Conservation (phyloP, 345 rosid species). For the Dipteronia dyeriana region DNA sequence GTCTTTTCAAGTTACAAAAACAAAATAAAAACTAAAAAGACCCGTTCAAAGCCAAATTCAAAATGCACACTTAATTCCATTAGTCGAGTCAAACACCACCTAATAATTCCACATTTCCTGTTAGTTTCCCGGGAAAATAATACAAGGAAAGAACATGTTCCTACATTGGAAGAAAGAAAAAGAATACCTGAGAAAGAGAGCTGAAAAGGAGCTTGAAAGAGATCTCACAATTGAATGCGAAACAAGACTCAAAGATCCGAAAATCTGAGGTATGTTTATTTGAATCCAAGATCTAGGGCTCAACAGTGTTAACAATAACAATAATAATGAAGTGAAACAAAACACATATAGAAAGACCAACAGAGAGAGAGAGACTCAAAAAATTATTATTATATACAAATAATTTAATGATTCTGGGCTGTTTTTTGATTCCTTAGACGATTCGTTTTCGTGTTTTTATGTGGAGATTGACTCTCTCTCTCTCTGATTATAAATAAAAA, state of each 20-base stretch:
- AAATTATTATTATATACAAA: too few species aligned
- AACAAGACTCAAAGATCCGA: constrained; percentile 16
- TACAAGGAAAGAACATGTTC: not conserved
- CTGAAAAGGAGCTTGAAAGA: not conserved
- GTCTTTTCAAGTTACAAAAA: not conserved
- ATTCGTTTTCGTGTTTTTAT: constrained; percentile 18
- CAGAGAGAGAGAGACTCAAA: not conserved
- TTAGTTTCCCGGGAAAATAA: constrained; percentile 15
- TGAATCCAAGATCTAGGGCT: constrained; percentile 34
- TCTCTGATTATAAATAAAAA: not conserved
- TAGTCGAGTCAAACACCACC: not conserved
- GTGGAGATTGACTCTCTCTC: not conserved
- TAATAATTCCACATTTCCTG: not conserved
- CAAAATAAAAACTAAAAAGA: not conserved
- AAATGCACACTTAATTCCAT: constrained; percentile 6
- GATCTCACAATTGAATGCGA: not conserved
- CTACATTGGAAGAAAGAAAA: not conserved
- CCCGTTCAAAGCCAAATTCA: constrained; percentile 12
- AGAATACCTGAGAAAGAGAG: not conserved
- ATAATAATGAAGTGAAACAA: constrained; percentile 1
- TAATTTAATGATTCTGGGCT: not conserved
- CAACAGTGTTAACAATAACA: not conserved
- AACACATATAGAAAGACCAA: constrained; percentile 13
- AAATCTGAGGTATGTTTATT: not conserved
- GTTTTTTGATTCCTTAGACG: constrained; percentile 20